phyloP scores from a whole-genome alignment of 2,329 filamentous ascomycete genomes.

The Phaeosphaeriaceae sp. region DNA sequence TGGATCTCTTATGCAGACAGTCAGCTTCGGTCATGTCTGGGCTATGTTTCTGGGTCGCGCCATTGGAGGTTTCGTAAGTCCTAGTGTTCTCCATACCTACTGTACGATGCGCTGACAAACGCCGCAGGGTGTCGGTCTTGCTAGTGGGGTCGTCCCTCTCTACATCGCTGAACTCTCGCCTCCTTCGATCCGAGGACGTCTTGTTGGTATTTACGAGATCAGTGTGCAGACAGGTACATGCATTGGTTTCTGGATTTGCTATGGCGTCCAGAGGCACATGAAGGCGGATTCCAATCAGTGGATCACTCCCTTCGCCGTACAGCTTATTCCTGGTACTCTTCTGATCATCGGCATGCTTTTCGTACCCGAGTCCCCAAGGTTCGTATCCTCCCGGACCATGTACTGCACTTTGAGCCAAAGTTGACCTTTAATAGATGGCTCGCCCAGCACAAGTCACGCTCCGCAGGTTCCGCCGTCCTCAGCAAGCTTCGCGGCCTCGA shows the following conservation, averaged over 20 bases:
- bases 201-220: constrained; percentile 59
- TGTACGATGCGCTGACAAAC: constrained; percentile 59
- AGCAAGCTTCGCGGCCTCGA: constrained; percentile 35
- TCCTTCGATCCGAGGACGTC: constrained; percentile 63
- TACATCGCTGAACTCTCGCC: constrained; percentile 56
- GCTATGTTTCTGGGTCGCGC: constrained; percentile 71
- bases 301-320: constrained; percentile 64
- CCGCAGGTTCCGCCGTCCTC: not conserved
- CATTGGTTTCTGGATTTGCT: constrained; percentile 49
- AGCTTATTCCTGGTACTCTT: constrained; percentile 71
- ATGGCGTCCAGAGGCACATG: constrained; percentile 53
- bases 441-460: not conserved
- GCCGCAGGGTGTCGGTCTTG: constrained; percentile 55
- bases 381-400: constrained; percentile 44
- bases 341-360: constrained; percentile 56
- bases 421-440: not conserved
- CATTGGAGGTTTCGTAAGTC: constrained; percentile 64
- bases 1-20: not conserved
- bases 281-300: constrained; percentile 52
- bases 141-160: constrained; percentile 63
- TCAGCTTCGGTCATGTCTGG: constrained; percentile 50
- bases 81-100: constrained; percentile 56
- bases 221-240: constrained; percentile 57
- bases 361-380: constrained; percentile 54
- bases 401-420: not conserved